Evolutionary conservation across 345 rosid genomes (phyloP).

Genomic region (Euclidium syriacum): DNA sequence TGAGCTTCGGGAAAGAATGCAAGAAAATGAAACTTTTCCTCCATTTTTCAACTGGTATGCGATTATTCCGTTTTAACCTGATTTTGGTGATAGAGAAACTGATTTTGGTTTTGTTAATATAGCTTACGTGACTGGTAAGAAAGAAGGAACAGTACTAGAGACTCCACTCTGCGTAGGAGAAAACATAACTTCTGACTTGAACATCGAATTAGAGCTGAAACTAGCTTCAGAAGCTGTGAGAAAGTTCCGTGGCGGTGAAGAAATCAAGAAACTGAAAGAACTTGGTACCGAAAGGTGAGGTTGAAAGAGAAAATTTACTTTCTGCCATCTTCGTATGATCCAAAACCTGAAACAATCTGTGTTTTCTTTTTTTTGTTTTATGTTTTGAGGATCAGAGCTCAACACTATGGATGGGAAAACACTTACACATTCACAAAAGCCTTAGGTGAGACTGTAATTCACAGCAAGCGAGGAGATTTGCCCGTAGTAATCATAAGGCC

Average conservation of each 20-base stretch:
- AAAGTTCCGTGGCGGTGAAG: background rate
- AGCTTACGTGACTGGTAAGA: slow-evolving; percentile 50
- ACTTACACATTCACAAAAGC: slow-evolving; percentile 70
- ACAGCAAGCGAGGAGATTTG: too few relatives aligned
- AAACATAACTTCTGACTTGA: too few relatives aligned
- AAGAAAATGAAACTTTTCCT: slow-evolving; percentile 25
- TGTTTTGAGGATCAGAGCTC: slow-evolving; percentile 48
- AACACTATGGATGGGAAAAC: slow-evolving; percentile 64
- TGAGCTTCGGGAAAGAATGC: slow-evolving; percentile 41
- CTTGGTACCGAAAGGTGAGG: slow-evolving; percentile 28
- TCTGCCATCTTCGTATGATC: background rate
- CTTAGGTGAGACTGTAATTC: slow-evolving; percentile 65
- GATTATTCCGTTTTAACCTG: background rate
- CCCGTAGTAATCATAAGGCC: too few relatives aligned
- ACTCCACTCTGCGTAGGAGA: slow-evolving; percentile 5
- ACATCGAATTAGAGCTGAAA: too few relatives aligned
- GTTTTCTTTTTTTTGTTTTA: too few relatives aligned
- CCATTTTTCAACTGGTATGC: slow-evolving; percentile 59
- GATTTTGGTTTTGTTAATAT: background rate
- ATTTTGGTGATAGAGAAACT: slow-evolving; percentile 9
- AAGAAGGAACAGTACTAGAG: slow-evolving; percentile 36
- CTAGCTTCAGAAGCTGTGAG: too few relatives aligned
- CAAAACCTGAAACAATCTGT: too few relatives aligned
- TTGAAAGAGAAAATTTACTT: background rate
- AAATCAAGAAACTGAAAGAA: slow-evolving; percentile 19